A percentile compares a stretch with the other conserved stretches of the same genome.
Evolutionary conservation across 1,284 basidiomycete species (phyloP).

Genomic region (Ustilago vetiveriae): DNA sequence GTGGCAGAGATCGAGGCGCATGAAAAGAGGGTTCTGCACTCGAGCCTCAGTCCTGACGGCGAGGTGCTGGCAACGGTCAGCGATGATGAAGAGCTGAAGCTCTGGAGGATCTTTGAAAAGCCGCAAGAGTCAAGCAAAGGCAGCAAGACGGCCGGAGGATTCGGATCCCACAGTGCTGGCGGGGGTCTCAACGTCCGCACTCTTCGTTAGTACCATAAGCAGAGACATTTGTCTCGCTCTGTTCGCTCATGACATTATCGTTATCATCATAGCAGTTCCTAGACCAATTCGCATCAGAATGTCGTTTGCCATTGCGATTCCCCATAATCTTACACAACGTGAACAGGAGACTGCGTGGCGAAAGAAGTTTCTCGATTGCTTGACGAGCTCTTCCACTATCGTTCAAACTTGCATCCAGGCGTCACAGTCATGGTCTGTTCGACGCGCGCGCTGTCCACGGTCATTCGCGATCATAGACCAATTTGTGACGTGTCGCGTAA

Average conservation of each 20-base stretch:
- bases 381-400: too few species aligned
- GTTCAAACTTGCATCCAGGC: too few species aligned
- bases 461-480: too few species aligned
- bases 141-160: slow-evolving; percentile 16
- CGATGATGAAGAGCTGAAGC: slow-evolving; percentile 65
- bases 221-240: not conserved
- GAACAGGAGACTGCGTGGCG: too few species aligned
- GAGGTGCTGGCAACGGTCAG: slow-evolving; percentile 64
- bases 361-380: too few species aligned
- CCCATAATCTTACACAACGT: too few species aligned
- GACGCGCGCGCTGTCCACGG: too few species aligned
- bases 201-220: slow-evolving; percentile 19
- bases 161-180: slow-evolving; percentile 21
- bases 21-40: slow-evolving; percentile 59
- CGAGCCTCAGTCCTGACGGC: slow-evolving; percentile 62
- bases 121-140: slow-evolving; percentile 44
- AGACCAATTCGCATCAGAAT: slow-evolving; percentile 1
- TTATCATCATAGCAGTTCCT: slow-evolving; percentile 1
- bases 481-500: slow-evolving; percentile 37
- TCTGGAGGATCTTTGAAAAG: slow-evolving; percentile 66
- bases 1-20: slow-evolving; percentile 64
- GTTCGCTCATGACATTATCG: not conserved
- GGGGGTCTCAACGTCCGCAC: slow-evolving; percentile 31
- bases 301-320: not conserved
- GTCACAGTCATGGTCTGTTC: too few species aligned